phyloP scores from a whole-genome alignment of 164 flowering plant species.

The Litsea cubeba region DNA sequence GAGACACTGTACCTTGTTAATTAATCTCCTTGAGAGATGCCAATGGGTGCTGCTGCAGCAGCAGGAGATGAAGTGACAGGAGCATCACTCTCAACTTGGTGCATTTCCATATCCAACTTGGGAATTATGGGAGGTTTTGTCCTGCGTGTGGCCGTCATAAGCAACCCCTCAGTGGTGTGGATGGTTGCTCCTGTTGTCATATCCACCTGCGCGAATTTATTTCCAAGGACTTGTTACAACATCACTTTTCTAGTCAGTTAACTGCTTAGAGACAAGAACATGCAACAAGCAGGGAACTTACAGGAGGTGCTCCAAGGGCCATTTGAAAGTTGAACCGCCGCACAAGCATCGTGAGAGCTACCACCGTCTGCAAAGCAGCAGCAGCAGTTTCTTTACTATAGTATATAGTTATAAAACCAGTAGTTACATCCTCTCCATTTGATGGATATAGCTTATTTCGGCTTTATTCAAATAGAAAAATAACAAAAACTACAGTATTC shows the following conservation, averaged over 20 bases:
- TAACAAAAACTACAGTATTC: not conserved
- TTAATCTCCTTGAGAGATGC: constrained; percentile 5
- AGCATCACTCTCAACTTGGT: constrained; percentile 22
- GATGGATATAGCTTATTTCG: not conserved
- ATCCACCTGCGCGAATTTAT: constrained; percentile 45
- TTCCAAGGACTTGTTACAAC: not conserved
- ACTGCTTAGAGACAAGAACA: constrained; percentile 4
- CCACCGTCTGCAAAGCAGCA: constrained; percentile 48
- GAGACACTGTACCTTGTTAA: constrained; percentile 5
- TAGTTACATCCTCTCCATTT: not conserved
- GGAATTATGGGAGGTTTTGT: constrained; percentile 57
- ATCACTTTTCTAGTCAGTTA: not conserved
- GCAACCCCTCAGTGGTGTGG: constrained; percentile 87
- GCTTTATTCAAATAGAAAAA: not conserved
- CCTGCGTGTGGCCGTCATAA: constrained; percentile 77
- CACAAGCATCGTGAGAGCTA: constrained; percentile 87
- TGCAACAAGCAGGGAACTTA: constrained; percentile 28
- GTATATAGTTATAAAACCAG: not conserved
- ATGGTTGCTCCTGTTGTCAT: constrained; percentile 98
- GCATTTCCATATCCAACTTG: constrained; percentile 30
- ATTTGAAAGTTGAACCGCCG: constrained; percentile 77
- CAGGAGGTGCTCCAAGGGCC: constrained; percentile 88
- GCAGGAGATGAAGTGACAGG: constrained; percentile 16
- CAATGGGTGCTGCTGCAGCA: constrained; percentile 14
- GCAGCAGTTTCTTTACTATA: not conserved